Conservation (phyloP, 805 yeast species). For the Starmerella stigmatis region DNA sequence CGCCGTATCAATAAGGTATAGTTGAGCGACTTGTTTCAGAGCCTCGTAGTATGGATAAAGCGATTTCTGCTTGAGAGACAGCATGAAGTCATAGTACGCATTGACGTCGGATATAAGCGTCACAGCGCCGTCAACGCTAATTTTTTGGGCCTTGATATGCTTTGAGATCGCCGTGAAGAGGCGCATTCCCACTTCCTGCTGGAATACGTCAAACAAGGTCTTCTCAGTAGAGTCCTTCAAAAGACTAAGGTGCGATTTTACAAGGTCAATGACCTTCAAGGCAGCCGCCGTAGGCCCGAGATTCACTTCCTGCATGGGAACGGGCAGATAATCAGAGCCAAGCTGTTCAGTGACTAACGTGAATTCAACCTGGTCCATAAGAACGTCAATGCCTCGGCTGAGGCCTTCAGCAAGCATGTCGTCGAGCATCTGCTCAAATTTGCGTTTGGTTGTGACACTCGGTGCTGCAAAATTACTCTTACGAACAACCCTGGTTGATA, state of each 20-base stretch:
- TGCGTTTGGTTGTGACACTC: constrained; percentile 67
- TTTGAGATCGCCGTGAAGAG: constrained; percentile 68
- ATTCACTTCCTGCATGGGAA: constrained; percentile 21
- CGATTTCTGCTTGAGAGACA: constrained; percentile 40
- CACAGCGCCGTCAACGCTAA: constrained; percentile 75
- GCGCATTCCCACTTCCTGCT: constrained; percentile 85
- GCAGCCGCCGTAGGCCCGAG: constrained; percentile 54
- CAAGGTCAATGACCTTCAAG: constrained; percentile 44
- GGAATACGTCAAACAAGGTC: constrained; percentile 79
- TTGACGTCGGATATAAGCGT: constrained; percentile 74
- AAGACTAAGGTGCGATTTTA: constrained; percentile 61
- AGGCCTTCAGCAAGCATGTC: constrained; percentile 86
- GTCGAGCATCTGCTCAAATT: constrained; percentile 71
- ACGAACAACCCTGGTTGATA: constrained; percentile 45
- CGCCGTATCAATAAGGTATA: constrained; percentile 58
- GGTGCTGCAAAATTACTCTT: constrained; percentile 71
- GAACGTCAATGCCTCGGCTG: constrained; percentile 81
- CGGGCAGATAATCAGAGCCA: constrained; percentile 54
- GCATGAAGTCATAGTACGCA: constrained; percentile 60
- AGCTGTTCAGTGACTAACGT: constrained; percentile 45
- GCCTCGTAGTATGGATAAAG: constrained; percentile 69
- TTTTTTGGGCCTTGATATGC: constrained; percentile 58
- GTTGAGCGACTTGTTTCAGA: constrained; percentile 71
- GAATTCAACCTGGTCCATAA: constrained; percentile 69
- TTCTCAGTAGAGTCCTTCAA: constrained; percentile 77